Conservation (phyloP, 768 basidiomycete species). For the Candolleomyces efflorescens region DNA sequence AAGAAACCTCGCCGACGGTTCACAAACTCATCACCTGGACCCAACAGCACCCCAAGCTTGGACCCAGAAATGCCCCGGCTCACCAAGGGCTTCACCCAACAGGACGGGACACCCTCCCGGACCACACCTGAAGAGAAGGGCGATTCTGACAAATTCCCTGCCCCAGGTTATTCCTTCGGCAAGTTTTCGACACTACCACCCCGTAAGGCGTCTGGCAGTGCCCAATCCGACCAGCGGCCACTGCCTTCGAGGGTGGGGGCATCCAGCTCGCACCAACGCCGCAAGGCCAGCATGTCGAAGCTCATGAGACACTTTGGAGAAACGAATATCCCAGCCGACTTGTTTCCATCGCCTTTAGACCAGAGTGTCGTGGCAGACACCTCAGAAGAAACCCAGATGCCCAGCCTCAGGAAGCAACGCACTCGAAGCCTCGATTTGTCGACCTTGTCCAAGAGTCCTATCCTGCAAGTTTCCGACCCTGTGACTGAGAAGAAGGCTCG, state of each 20-base stretch:
- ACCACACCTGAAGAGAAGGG: not conserved
- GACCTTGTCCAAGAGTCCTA: not conserved
- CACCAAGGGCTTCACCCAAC: no score
- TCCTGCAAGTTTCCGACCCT: not conserved
- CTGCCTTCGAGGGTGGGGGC: not conserved
- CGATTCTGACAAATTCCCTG: no score
- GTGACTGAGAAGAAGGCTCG: not conserved
- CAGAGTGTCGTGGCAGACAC: not conserved
- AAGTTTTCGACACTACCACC: no score
- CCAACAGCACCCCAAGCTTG: no score
- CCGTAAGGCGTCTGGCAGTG: no score
- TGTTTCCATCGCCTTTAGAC: not conserved
- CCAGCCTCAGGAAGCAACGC: slow-evolving; percentile 4
- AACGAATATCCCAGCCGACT: slow-evolving; percentile 5
- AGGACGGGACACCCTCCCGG: not conserved
- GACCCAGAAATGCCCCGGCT: no score
- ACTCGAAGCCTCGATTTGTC: slow-evolving; percentile 13
- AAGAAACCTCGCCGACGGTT: not conserved
- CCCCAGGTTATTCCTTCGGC: no score
- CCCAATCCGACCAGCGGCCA: not conserved
- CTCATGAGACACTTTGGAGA: slow-evolving; percentile 10
- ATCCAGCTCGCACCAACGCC: not conserved
- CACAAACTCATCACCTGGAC: not conserved
- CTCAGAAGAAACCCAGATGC: not conserved
- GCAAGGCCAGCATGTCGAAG: slow-evolving; percentile 10